phyloP scores from a whole-genome alignment of 2,329 filamentous ascomycete species.

The Nemania sp. region DNA sequence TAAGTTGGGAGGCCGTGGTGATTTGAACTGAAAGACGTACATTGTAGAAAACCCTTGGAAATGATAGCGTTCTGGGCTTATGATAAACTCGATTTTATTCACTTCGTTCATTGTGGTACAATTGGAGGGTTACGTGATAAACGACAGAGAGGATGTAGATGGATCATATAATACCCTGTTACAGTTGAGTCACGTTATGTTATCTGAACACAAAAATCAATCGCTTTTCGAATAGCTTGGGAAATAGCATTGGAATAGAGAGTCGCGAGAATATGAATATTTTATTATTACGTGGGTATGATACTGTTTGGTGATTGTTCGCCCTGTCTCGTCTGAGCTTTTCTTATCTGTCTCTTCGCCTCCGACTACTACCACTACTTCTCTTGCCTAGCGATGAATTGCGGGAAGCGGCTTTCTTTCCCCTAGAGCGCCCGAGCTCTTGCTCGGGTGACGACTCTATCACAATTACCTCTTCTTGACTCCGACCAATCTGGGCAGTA shows the following conservation, averaged over 20 bases:
- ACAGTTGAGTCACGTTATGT: conserved; percentile 3
- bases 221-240: background rate
- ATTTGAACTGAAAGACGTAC: conserved; percentile 16
- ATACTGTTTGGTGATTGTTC: conserved; percentile 30
- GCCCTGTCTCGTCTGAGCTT: conserved; percentile 25
- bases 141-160: conserved; percentile 16
- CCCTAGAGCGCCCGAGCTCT: conserved; percentile 48
- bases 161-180: conserved; percentile 21
- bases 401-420: conserved; percentile 55
- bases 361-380: conserved; percentile 52
- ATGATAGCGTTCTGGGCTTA: conserved; percentile 31
- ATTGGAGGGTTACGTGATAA: conserved; percentile 8
- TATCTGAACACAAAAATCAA: background rate
- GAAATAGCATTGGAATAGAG: background rate
- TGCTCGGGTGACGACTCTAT: conserved; percentile 52
- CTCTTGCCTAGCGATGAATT: conserved; percentile 54
- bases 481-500: conserved; percentile 45
- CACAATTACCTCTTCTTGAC: conserved; percentile 56
- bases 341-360: conserved; percentile 51
- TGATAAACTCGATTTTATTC: conserved; percentile 9
- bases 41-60: conserved; percentile 7
- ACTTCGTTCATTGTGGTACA: conserved; percentile 7
- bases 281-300: conserved; percentile 41
- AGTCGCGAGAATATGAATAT: conserved; percentile 39
- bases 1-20: conserved; percentile 5